Conservation (phyloP, 176 grass and related monocot genomes). For the Urochloa ruziziensis region DNA sequence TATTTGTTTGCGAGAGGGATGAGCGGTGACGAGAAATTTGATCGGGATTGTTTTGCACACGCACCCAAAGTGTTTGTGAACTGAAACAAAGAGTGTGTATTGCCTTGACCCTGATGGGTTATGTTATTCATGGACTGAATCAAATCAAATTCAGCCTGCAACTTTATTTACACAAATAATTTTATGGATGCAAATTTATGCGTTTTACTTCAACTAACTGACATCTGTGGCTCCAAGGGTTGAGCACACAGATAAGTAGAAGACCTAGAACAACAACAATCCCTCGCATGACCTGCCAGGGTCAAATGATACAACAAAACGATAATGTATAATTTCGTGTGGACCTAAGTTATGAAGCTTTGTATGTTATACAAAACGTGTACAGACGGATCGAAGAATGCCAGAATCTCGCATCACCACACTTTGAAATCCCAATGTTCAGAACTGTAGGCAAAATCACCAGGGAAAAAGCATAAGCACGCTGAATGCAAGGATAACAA, state of each 20-base stretch:
- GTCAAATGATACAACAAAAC: conserved; percentile 18
- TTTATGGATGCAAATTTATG: not conserved
- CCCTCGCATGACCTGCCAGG: not conserved
- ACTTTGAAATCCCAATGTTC: conserved; percentile 52
- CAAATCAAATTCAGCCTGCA: not conserved
- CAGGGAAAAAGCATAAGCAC: conserved; percentile 37
- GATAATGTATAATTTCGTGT: conserved; percentile 22
- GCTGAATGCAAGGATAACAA: conserved; percentile 32
- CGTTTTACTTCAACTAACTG: not conserved
- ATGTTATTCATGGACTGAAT: not conserved
- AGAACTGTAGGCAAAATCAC: conserved; percentile 55
- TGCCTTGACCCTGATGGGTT: too few species aligned
- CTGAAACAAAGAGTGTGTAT: not conserved
- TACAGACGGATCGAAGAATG: conserved; percentile 24
- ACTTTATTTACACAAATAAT: not conserved
- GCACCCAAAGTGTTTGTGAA: not conserved
- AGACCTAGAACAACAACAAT: conserved; percentile 5
- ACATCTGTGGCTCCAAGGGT: not conserved
- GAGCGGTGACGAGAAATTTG: not conserved
- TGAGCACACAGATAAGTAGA: not conserved
- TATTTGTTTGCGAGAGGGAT: not conserved
- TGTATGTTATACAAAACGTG: conserved; percentile 34
- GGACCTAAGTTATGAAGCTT: conserved; percentile 15
- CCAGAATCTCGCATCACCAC: conserved; percentile 44
- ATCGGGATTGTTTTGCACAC: not conserved